Base-by-base conservation (phyloP, 2,329 filamentous ascomycete species). In the Aspergillus alliaceus region DNA sequence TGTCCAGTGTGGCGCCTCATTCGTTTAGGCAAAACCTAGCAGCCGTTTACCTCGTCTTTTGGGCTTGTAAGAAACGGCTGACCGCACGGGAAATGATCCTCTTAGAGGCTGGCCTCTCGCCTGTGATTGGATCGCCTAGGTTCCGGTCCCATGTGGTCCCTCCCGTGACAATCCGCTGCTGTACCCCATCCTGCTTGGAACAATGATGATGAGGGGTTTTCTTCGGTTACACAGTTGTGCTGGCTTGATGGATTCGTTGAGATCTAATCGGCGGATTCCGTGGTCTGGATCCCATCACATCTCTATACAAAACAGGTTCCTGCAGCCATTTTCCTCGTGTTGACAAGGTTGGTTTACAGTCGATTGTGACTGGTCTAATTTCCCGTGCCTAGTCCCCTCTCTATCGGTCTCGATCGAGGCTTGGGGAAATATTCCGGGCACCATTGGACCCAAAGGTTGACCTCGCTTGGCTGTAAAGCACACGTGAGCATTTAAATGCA, bases 401-500 rank as follows among this genome's bases (percentile, higher is more conserved):
- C 24, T 40, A 25, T 34, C 34, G 42, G 49, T 35, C 50, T 52
- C 35, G 11, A 31, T 42, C 29, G 34, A 25, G 6, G 50, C 22
- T 25, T 42, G 39, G 12, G 39, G 25, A 14, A 18, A 7, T 18
- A 51, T 22, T 47, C 35, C 37, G 37, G 24, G 22, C 29, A 15
- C 34, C 14, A 34, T 35, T 7, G 18, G 40, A 18, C 7, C 18
- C 15, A 14, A 22, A 11, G 14, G 18, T 22, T 27, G 40, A 25
- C 12, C 25, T 57, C 35, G 40, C 44, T 51, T 57, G 51, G 51
- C 39, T 34, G 37, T 29, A 58, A 57, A 35, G 48, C 59, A 56
- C 60, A 61, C 60, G 60, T 62, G 59, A 56, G 60, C 37, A 55
- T n/a, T n/a, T n/a, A n/a, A n/a, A n/a, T 62, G 58, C 58, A 62